These are phyloP conservation scores for Coleophoma cylindrospora DNA, from an alignment of 2,329 filamentous ascomycete species.

Conservation along the genomic window DNA sequence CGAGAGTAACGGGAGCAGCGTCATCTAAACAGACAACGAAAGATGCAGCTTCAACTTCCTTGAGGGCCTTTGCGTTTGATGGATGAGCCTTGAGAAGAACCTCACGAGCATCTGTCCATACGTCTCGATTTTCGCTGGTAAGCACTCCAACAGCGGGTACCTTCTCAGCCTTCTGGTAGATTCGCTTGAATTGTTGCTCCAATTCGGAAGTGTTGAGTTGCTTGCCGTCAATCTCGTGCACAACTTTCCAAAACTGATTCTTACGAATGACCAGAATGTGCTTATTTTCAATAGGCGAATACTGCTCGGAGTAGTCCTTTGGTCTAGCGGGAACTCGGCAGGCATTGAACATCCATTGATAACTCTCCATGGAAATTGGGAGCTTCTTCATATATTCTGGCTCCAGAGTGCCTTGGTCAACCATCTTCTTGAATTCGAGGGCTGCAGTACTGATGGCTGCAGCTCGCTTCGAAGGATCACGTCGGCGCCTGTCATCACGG, in stretches of 20 bases:
- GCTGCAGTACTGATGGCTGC: slow-evolving; percentile 82
- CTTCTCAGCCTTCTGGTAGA: slow-evolving; percentile 74
- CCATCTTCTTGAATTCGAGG: slow-evolving; percentile 91
- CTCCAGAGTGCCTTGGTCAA: slow-evolving; percentile 77
- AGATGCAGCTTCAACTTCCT: slow-evolving; percentile 80
- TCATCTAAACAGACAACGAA: slow-evolving; percentile 95
- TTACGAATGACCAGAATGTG: slow-evolving; percentile 89
- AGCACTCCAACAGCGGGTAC: slow-evolving; percentile 74
- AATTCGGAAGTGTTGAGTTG: slow-evolving; percentile 87
- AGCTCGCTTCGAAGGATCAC: slow-evolving; percentile 86
- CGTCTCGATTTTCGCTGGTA: slow-evolving; percentile 88
- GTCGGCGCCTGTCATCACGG: slow-evolving; percentile 82
- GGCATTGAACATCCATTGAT: slow-evolving; percentile 98
- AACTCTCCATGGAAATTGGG: slow-evolving; percentile 97
- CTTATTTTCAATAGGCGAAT: slow-evolving; percentile 67
- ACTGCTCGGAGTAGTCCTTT: slow-evolving; percentile 80
- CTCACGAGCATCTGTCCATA: slow-evolving; percentile 81
- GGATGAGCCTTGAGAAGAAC: slow-evolving; percentile 71
- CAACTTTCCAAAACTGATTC: slow-evolving; percentile 95
- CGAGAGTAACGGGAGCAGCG: slow-evolving; percentile 82
- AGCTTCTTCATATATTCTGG: slow-evolving; percentile 99
- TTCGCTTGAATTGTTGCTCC: slow-evolving; percentile 78
- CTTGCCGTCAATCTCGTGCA: slow-evolving; percentile 74
- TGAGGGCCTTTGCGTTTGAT: slow-evolving; percentile 71
- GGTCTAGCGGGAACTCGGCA: slow-evolving; percentile 79